These are phyloP conservation scores for Pistacia vera DNA, from an alignment of 345 rosid genomes.

Conservation along the genomic window DNA sequence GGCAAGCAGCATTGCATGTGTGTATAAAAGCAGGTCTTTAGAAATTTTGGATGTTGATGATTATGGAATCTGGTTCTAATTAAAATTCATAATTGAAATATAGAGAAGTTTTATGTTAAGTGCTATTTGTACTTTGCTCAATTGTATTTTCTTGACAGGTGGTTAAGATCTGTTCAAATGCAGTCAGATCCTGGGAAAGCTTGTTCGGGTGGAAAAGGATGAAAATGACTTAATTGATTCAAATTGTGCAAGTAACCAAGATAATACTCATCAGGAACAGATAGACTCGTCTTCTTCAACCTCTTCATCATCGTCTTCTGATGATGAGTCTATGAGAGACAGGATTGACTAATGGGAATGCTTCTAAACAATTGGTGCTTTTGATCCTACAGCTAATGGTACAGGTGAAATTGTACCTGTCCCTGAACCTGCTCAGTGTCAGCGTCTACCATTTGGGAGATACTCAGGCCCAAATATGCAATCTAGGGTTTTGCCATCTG, in stretches of 20 bases:
- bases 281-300: constrained; percentile 37
- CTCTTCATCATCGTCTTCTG: constrained; percentile 40
- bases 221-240: constrained; percentile 33
- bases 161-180: constrained; percentile 41
- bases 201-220: constrained; percentile 38
- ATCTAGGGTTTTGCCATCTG: constrained; percentile 56
- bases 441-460: constrained; percentile 24
- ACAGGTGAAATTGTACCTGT: constrained; percentile 31
- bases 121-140: not conserved
- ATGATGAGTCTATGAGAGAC: constrained; percentile 35
- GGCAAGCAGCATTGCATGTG: not conserved
- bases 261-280: constrained; percentile 25
- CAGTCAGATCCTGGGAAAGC: constrained; percentile 39
- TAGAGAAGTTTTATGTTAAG: not conserved
- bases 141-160: constrained; percentile 12
- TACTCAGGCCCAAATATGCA: constrained; percentile 26
- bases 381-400: constrained; percentile 51
- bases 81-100: not conserved
- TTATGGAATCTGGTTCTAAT: not conserved
- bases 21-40: not conserved
- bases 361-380: constrained; percentile 62
- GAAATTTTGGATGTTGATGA: constrained; percentile 7
- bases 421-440: constrained; percentile 30
- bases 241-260: constrained; percentile 24
- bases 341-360: constrained; percentile 32